Evolutionary conservation across 2,329 filamentous ascomycete genomes (phyloP).

Genomic region (Phaeosphaeriaceae sp.): DNA sequence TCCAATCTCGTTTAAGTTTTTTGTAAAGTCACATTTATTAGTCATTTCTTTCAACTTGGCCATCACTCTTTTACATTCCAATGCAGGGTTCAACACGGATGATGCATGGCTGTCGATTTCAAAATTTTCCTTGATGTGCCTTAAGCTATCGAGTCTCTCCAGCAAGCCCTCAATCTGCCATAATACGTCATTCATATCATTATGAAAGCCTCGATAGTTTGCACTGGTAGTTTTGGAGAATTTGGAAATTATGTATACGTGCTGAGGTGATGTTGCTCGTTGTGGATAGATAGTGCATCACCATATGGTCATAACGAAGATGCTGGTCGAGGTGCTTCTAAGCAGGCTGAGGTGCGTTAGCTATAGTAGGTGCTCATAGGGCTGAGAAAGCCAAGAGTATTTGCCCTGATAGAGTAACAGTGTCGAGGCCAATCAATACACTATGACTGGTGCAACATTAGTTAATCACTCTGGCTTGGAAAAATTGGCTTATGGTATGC

Average conservation of each 20-base stretch:
- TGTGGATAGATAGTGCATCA: constrained; percentile 2
- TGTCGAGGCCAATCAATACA: too few species aligned
- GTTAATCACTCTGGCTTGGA: too few species aligned
- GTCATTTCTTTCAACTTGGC: constrained; percentile 1
- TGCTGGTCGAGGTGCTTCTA: neutral
- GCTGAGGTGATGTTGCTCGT: constrained; percentile 18
- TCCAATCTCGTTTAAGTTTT: neutral
- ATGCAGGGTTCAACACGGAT: constrained; percentile 8
- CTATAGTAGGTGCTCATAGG: neutral
- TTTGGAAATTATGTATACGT: constrained; percentile 19
- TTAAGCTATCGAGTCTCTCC: constrained; percentile 7
- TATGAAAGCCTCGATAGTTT: constrained; percentile 6
- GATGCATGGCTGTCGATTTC: constrained; percentile 10
- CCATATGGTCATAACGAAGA: neutral
- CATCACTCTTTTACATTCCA: constrained; percentile 1
- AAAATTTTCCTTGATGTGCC: constrained; percentile 7
- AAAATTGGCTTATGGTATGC: too few species aligned
- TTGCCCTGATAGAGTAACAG: neutral
- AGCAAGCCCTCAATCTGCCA: constrained; percentile 8
- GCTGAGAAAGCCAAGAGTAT: neutral
- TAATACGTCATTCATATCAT: constrained; percentile 8
- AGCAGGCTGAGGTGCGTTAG: neutral
- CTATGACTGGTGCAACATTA: too few species aligned
- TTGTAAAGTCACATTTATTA: neutral
- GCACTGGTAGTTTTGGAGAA: constrained; percentile 14